Evolutionary conservation across 176 grass and related monocot genomes (phyloP).

Genomic region (Eleusine indica): DNA sequence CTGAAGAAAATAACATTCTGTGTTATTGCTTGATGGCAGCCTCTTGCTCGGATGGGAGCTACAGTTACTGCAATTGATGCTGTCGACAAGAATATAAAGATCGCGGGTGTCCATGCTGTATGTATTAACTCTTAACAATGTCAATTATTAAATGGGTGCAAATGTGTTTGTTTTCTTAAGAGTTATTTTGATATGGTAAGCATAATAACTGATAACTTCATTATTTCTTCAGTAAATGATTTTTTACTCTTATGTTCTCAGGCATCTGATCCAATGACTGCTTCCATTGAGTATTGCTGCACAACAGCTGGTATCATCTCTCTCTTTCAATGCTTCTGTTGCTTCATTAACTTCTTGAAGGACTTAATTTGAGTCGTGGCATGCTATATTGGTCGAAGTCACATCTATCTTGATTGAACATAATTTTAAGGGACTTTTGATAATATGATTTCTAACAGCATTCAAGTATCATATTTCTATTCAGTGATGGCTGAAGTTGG

Average conservation of each 20-base stretch:
- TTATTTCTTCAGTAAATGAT: background rate
- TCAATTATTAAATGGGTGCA: constrained; percentile 19
- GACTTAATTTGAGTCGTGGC: background rate
- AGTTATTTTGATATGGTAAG: background rate
- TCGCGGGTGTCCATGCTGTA: constrained; percentile 90
- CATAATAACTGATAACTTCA: background rate
- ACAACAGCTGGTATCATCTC: constrained; percentile 70
- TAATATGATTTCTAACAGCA: background rate
- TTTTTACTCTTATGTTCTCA: constrained; percentile 38
- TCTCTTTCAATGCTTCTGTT: background rate
- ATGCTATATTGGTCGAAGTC: background rate
- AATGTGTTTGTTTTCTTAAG: constrained; percentile 4
- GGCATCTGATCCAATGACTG: constrained; percentile 83
- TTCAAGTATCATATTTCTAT: background rate
- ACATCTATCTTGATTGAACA: background rate
- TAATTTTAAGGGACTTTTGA: background rate
- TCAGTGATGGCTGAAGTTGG: background rate
- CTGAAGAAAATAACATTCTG: background rate
- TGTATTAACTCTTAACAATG: constrained; percentile 32
- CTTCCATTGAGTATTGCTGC: constrained; percentile 91
- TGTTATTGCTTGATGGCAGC: constrained; percentile 48
- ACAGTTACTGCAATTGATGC: constrained; percentile 92
- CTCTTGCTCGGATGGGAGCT: constrained; percentile 91
- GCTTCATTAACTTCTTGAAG: background rate
- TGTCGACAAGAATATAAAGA: constrained; percentile 90